Percentiles rank a stretch among this genome's conserved stretches.
These are phyloP conservation scores for Strobilomyces echinocephalus DNA, from an alignment of 768 basidiomycete genomes.

Conservation along the genomic window DNA sequence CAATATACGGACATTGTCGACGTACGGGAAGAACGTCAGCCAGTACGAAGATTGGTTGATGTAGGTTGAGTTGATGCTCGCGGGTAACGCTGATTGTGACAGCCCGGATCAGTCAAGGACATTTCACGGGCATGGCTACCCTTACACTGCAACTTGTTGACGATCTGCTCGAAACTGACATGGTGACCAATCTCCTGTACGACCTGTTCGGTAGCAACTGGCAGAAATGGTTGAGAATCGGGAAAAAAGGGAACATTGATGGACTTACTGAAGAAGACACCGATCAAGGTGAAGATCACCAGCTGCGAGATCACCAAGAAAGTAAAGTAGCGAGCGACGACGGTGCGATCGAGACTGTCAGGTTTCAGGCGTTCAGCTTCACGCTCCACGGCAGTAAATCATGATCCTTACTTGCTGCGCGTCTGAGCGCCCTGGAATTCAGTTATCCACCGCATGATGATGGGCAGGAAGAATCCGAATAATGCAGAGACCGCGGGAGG, in stretches of 20 bases:
- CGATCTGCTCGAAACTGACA: conserved; percentile 40
- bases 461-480: conserved; percentile 88
- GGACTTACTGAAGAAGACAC: conserved; percentile 79
- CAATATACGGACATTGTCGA: conserved; percentile 7
- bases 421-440: conserved; percentile 57
- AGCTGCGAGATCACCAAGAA: conserved; percentile 94
- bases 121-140: neutral
- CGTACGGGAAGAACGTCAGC: conserved; percentile 93
- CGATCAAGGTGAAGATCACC: conserved; percentile 89
- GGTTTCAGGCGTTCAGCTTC: neutral
- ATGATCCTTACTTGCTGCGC: conserved; percentile 26
- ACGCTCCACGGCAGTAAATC: neutral
- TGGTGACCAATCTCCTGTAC: conserved; percentile 46
- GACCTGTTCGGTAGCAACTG: conserved; percentile 37
- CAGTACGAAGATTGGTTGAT: conserved; percentile 89
- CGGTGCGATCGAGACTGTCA: conserved; percentile 79
- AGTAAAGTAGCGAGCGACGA: conserved; percentile 87
- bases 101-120: neutral
- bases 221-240: neutral
- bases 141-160: conserved; percentile 43
- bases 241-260: neutral
- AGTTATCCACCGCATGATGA: conserved; percentile 81
- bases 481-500: conserved; percentile 85
- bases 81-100: conserved; percentile 61
- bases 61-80: conserved; percentile 78